Base-by-base conservation (phyloP, 108 stramenopile species). In the Craspedostauros australis region DNA sequence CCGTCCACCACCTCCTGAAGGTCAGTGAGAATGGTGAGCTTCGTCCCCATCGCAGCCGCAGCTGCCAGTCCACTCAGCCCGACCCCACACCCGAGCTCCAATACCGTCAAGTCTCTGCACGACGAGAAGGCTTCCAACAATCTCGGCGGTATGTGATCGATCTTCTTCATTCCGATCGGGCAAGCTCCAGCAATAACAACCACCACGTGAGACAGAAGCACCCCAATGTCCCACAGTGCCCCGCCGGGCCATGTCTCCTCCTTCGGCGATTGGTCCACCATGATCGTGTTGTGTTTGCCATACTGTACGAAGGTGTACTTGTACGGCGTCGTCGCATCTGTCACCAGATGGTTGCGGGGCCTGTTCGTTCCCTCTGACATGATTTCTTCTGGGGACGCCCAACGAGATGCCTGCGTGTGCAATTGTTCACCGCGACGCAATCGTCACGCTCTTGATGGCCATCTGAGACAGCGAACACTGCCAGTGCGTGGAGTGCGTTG, bases 231-330 rank as follows among this genome's bases (percentile, higher is more conserved):
- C 76, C 76, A 77, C 6, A 77, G 34, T 4, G 76, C 66, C 15
- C 76, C 76, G 22, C 76, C 76, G 0, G 71, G 76, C 76, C 76
- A 77, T 21, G 71, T 72, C 4, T 72, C 76, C 28, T 77, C 76
- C 12, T 72, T 59, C 24, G 76, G 31, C 16, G 76, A 65, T 46
- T 77, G 76, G 1, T 60, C 8, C 9, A 77, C 71, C 5, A 52
- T 50, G 37, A 77, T 57, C 11, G 54, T 36, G 14, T 39, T 54
- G 18, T 54, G 53, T 39, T 57, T 60, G 24, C 70, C 70, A 45
- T 65, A 72, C 19, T 64, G 50, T 21, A 42, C 26, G 32, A 52
- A 77, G 12, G 38, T 38, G 39, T 69, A 77, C 11, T 46, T 51
- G 27, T 46, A 72, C 2, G 71, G 70, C 28, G 46, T 31, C 7